A percentile compares a stretch with the other conserved stretches of the same genome.
These are phyloP conservation scores for Cyclocybe cylindracea DNA, from an alignment of 768 basidiomycete species.

Conservation along the genomic window DNA sequence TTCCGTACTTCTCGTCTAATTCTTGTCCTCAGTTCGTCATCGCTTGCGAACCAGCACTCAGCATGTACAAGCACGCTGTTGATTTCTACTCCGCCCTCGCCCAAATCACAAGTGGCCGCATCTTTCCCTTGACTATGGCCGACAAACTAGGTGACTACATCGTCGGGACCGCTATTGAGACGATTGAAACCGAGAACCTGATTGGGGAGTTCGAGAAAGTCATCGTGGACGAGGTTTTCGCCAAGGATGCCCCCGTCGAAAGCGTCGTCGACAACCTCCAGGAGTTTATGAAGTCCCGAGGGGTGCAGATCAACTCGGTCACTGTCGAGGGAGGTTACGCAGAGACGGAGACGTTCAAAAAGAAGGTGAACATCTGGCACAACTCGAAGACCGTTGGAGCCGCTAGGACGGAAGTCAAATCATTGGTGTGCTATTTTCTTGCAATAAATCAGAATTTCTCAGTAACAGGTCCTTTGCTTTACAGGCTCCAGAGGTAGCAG, in stretches of 20 bases:
- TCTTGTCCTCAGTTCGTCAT: constrained; percentile 46
- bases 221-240: constrained; percentile 28
- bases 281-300: constrained; percentile 16
- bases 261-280: constrained; percentile 22
- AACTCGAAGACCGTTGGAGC: constrained; percentile 10
- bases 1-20: neutral
- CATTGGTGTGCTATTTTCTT: neutral
- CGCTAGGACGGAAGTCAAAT: constrained; percentile 8
- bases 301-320: constrained; percentile 24
- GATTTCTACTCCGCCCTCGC: constrained; percentile 30
- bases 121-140: constrained; percentile 29
- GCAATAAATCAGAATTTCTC: no score
- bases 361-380: constrained; percentile 20
- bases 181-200: constrained; percentile 28
- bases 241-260: constrained; percentile 19
- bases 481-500: no score
- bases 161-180: constrained; percentile 29
- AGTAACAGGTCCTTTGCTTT: neutral
- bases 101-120: constrained; percentile 25
- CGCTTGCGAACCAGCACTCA: constrained; percentile 51
- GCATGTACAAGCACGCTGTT: constrained; percentile 23
- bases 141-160: constrained; percentile 30
- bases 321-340: constrained; percentile 25
- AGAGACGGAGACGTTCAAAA: constrained; percentile 9
- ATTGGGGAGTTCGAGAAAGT: constrained; percentile 25